Percentiles rank a stretch among this genome's conserved stretches.
These are phyloP conservation scores for Tuctoria greenei DNA, from an alignment of 176 grass and related monocot genomes.

Conservation along the genomic window DNA sequence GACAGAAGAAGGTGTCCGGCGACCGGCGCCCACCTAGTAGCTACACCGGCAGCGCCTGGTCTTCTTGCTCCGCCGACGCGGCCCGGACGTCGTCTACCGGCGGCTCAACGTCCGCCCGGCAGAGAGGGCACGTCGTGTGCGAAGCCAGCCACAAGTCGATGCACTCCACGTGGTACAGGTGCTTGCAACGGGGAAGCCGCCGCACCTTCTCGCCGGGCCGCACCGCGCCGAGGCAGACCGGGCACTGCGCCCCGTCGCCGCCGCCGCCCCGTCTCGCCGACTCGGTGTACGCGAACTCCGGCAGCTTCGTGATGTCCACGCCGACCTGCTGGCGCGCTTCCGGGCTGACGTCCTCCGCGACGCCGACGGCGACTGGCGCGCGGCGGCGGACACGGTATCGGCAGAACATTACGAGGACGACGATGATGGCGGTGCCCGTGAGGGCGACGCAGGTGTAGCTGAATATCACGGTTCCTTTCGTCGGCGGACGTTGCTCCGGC, in stretches of 20 bases:
- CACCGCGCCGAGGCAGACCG: slow-evolving; percentile 44
- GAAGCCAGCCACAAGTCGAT: slow-evolving; percentile 48
- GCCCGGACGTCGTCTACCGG: neutral
- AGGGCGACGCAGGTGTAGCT: slow-evolving; percentile 41
- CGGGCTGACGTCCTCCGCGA: neutral
- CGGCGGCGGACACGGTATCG: neutral
- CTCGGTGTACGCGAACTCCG: slow-evolving; percentile 32
- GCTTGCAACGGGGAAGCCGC: slow-evolving; percentile 40
- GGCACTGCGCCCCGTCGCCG: slow-evolving; percentile 31
- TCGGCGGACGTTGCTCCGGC: neutral
- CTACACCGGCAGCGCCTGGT: slow-evolving; percentile 6
- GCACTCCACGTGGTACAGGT: slow-evolving; percentile 56
- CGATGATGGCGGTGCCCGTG: slow-evolving; percentile 12
- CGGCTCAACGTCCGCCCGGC: slow-evolving; percentile 23
- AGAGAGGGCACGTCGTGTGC: slow-evolving; percentile 48
- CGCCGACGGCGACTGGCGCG: slow-evolving; percentile 9
- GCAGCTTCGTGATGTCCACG: slow-evolving; percentile 41
- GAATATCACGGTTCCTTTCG: slow-evolving; percentile 21
- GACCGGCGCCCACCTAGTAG: neutral
- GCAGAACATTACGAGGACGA: slow-evolving; percentile 21
- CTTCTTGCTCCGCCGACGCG: neutral
- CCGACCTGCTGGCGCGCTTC: neutral
- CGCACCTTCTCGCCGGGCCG: slow-evolving; percentile 40
- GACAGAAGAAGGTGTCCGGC: neutral
- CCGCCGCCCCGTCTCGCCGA: neutral